Conservation (phyloP, 768 basidiomycete genomes). For the Paxillus ammoniavirescens region DNA sequence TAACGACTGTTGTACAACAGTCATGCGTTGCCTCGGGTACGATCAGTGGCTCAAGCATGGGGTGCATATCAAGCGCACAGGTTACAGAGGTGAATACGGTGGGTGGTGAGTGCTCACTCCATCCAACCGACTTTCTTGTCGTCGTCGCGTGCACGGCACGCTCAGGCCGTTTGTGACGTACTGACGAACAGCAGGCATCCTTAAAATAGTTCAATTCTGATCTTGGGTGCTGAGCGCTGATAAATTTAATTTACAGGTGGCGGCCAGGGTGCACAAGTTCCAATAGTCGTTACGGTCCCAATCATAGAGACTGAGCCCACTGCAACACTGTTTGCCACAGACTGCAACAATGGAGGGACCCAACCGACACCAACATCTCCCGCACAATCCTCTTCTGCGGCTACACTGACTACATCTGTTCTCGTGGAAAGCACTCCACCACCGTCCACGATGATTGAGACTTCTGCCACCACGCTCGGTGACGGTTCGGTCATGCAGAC, state of each 20-base stretch:
- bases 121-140: background rate
- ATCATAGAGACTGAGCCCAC: constrained; percentile 30
- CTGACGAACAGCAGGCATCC: background rate
- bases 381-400: constrained; percentile 4
- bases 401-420: constrained; percentile 21
- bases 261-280: constrained; percentile 36
- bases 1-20: constrained; percentile 33
- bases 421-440: constrained; percentile 30
- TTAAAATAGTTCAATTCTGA: constrained; percentile 1
- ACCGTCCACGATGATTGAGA: constrained; percentile 31
- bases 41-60: constrained; percentile 21
- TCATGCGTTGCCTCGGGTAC: constrained; percentile 34
- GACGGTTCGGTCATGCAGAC: constrained; percentile 41
- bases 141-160: background rate
- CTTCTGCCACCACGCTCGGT: constrained; percentile 36
- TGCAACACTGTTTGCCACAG: constrained; percentile 43
- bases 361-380: constrained; percentile 9
- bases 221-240: constrained; percentile 10
- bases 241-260: constrained; percentile 18
- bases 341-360: constrained; percentile 24
- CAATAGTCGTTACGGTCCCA: constrained; percentile 37
- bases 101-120: constrained; percentile 29
- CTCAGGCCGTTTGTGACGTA: constrained; percentile 21
- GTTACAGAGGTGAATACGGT: constrained; percentile 33
- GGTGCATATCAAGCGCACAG: constrained; percentile 27